Evolutionary conservation across 73 alveolate species (phyloP), one percentile per base, ranked within the genome.

Genomic region (Tetrahymena elliotti): DNA sequence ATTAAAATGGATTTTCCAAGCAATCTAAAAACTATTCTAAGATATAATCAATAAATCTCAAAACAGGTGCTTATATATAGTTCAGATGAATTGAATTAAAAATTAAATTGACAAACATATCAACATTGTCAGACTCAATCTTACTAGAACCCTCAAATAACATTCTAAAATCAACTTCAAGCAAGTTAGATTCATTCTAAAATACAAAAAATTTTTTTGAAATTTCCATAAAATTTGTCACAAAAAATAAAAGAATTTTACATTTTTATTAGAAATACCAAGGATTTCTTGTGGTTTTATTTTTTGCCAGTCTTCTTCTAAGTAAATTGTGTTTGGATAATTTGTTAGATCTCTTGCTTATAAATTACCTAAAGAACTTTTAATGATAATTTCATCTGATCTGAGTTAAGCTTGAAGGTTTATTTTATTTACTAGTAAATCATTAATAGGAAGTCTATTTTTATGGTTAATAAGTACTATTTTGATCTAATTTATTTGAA

Each of bases 1-100:
- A 84, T 38, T 39, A 33, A 24, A 84, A 24, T 0, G 96, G 96
- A 41, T 83, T 94, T 31, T 52, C 39, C 31, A 94, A 33, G 15
- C 95, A 94, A 33, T 47, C 93, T 7, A 94, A 54, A 52, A 94
- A 94, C 93, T 94, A 94, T 41, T 84, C 37, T 13, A 94, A 52
- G 27, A 94, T 84, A 82, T 33, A 94, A 94, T 94, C 96, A 27
- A 94, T 35, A 39, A 94, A 88, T 39, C 96, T 94, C 83, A 94
- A 40, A 22, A 94, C 96, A 35, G 96, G 96, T 20, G 83, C 34
- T 94, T 84, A 52, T 83, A 94, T 88, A 15, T 84, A 88, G 92
- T 94, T 52, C 11, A 94, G 68, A 53, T 84, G 93, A 22, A 94
- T 24, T 33, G 93, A 40, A 92, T 94, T 94, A 94, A 94, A 84